A percentile compares a stretch with the other conserved stretches of the same genome.
Evolutionary conservation across 768 basidiomycete genomes (phyloP).

Genomic region (Pleurotus citrinopileatus): DNA sequence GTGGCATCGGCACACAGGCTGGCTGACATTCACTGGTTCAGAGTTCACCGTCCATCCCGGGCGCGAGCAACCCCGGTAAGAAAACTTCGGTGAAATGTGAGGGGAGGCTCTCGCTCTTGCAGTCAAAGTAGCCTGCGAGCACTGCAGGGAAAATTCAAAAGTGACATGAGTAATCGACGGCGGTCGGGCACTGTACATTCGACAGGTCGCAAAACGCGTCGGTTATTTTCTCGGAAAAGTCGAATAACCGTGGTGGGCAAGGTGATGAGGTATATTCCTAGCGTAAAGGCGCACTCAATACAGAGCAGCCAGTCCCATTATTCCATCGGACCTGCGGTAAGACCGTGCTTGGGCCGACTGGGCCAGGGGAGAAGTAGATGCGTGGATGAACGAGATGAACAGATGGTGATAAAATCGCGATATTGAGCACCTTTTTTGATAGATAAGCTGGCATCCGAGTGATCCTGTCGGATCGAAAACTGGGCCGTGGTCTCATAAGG

Average conservation of each 20-base stretch:
- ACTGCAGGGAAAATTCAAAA: slow-evolving; percentile 5
- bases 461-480: slow-evolving; percentile 5
- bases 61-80: background rate
- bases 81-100: background rate
- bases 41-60: background rate
- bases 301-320: no score
- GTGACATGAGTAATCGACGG: background rate
- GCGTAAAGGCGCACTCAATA: background rate
- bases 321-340: background rate
- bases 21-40: slow-evolving; percentile 5
- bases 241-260: background rate
- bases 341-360: background rate
- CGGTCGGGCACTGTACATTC: background rate
- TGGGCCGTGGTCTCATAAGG: background rate
- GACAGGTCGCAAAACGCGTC: slow-evolving; percentile 2
- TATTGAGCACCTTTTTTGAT: background rate
- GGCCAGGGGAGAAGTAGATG: background rate
- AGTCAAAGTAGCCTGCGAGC: background rate
- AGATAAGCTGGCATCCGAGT: no score
- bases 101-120: background rate
- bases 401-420: slow-evolving; percentile 5
- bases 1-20: background rate
- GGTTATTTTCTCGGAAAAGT: background rate
- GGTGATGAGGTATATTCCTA: background rate
- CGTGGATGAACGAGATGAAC: background rate